Evolutionary conservation across 2,329 filamentous ascomycete genomes (phyloP).

Genomic region (Colletotrichum scovillei): DNA sequence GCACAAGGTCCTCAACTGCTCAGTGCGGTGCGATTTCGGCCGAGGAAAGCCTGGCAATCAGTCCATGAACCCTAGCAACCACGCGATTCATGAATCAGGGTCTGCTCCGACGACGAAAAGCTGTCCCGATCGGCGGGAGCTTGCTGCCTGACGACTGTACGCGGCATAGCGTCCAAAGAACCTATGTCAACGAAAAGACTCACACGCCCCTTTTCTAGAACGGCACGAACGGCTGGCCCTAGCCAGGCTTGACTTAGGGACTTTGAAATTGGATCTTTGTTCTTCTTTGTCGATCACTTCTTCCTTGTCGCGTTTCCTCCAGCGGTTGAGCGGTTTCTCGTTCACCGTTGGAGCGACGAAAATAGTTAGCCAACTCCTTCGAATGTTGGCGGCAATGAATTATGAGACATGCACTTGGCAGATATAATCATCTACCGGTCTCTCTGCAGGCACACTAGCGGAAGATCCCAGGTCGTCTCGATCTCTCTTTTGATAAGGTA

Average conservation of each 20-base stretch:
- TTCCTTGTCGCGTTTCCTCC: not conserved
- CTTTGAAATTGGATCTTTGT: not conserved
- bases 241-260: not conserved
- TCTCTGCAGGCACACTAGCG: not conserved
- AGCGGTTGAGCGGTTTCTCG: constrained; percentile 17
- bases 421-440: not conserved
- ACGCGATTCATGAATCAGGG: constrained; percentile 26
- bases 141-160: constrained; percentile 1
- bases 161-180: not conserved
- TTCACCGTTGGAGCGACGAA: not conserved
- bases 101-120: not conserved
- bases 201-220: not conserved
- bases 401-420: constrained; percentile 17
- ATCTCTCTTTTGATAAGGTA: not conserved
- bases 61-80: not conserved
- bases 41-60: not conserved
- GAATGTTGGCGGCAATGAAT: constrained; percentile 2
- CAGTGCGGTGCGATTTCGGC: not conserved
- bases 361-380: not conserved
- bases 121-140: not conserved
- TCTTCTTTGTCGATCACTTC: constrained; percentile 8
- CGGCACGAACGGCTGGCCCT: not conserved
- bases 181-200: not conserved
- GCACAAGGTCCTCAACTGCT: not conserved
- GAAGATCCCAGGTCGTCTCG: not conserved